Conservation (phyloP, 768 basidiomycete genomes). For the Cubamyces sp. region DNA sequence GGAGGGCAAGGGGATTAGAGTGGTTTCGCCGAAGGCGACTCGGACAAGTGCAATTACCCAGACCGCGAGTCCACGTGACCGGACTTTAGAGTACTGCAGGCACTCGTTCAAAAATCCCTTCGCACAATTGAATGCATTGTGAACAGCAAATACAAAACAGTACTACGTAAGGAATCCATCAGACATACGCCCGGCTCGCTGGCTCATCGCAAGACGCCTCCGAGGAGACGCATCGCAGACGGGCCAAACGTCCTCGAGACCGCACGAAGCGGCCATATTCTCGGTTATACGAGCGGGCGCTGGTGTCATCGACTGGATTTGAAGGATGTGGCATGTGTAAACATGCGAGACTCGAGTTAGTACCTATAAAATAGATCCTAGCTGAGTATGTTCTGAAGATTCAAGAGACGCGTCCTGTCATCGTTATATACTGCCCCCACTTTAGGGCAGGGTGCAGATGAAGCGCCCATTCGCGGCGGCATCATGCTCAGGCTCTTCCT, state of each 20-base stretch:
- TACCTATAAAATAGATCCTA: slow-evolving; percentile 33
- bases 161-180: slow-evolving; percentile 36
- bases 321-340: slow-evolving; percentile 46
- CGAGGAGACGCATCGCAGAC: slow-evolving; percentile 26
- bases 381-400: slow-evolving; percentile 46
- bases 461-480: neutral
- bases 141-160: neutral
- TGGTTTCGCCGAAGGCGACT: too few relatives aligned
- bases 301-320: slow-evolving; percentile 42
- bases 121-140: too few relatives aligned
- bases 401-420: slow-evolving; percentile 8
- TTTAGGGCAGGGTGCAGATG: slow-evolving; percentile 1
- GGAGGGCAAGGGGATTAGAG: too few relatives aligned
- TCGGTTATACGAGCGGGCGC: slow-evolving; percentile 42
- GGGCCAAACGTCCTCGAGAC: slow-evolving; percentile 44
- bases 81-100: too few relatives aligned
- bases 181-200: slow-evolving; percentile 45
- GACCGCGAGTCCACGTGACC: too few relatives aligned
- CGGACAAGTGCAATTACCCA: too few relatives aligned
- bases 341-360: slow-evolving; percentile 49
- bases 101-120: too few relatives aligned
- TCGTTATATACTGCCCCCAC: slow-evolving; percentile 10
- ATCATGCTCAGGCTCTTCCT: neutral
- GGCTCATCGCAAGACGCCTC: slow-evolving; percentile 33
- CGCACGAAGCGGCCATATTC: slow-evolving; percentile 36